Base-by-base conservation (phyloP, 2,329 filamentous ascomycete genomes). In the Tolypocladium album region DNA sequence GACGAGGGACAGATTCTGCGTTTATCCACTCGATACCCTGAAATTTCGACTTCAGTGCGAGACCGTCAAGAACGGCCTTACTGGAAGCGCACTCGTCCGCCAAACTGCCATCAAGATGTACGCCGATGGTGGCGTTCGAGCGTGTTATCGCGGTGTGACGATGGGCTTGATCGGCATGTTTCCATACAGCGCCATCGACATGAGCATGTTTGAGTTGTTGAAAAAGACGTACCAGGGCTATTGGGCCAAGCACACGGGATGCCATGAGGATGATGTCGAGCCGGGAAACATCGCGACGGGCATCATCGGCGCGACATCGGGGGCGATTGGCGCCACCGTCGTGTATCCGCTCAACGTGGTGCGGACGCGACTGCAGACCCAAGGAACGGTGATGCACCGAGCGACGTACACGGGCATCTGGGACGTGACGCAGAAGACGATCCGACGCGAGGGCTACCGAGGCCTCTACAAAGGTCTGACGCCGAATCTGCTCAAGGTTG, bases 161-260 rank as follows among this genome's bases (percentile, higher is more conserved):
- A 94, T 97, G 84, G 94, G 94, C 20, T 81, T 99, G 4, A 77
- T 97, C 57, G 94, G 94, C 71, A 97, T 97, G 86, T 99, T 99
- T 68, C 94, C 94, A 0, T 99, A 97, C 73, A 93, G 92, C 50
- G 94, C 94, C 57, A 95, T 99, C 70, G 94, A 99, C 71, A 88
- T 99, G 69, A 91, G 90, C 64, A 96, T 91, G 0, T 99, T 97
- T 69, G 94, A 99, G 75, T 86, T 94, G 62, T 82, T 97, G 63
- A 99, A 99, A 75, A 85, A 83, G 56, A 80, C 80, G 9, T 85
- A 95, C 64, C 83, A 88, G 40, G 76, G 76, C 4, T 87, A 87
- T 64, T 89, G 91, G 69, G 89, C 91, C 15, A 85, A 83, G 61
- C 76, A 81, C 40, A 75, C 83, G 12, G 85, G 87, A 52, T 86